Base-by-base conservation (phyloP, 331 rosid species). In the Rhamnella rubrinervis region DNA sequence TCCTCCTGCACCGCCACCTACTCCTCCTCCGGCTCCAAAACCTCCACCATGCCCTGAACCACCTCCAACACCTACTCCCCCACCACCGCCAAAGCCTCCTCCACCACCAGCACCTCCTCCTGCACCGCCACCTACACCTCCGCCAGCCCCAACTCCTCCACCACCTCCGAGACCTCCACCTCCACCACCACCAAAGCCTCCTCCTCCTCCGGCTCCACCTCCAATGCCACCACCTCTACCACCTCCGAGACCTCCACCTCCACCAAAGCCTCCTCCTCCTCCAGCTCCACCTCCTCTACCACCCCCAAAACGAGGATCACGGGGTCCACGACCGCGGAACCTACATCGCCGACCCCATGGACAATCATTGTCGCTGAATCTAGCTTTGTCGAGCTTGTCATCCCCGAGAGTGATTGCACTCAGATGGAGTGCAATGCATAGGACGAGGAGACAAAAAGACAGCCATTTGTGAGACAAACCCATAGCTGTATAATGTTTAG, bases 401-500 rank as follows among this genome's bases (percentile, higher is more conserved):
- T 87, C 95, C 20, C 86, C 93, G 46, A 81, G 70, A 63, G 74
- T 40, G 4, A 55, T 6, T 50, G 80, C 78, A 28, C 86, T 84
- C 67, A 84, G 47, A 35, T 83, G 83, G 59, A 92, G 82, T 63
- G 78, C 85, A 75, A 86, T 77, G 85, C 83, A 87, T 0, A 88
- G 68, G 25, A 81, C 58, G 6, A 84, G 55, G 78, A 85, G 74
- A 66, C 78, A 70, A 53, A 71, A 16, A 7, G 31, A 63, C 53
- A 75, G 31, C 98, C 93, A 84, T 81, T 81, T 88, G 18, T 49
- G 52, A 74, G 73, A 50, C 51, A 61, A 68, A 61, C 69, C 81
- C 91, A 84, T 81, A 25, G 51, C 70, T 70, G 19, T 37, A 3
- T 49, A 55, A 19, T n/a, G 19, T 12, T 17, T 59, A 55, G 61